Evolutionary conservation across 352 stramenopile species (phyloP), one percentile per base, ranked within the genome.

Genomic region (Lagenidium sp.): DNA sequence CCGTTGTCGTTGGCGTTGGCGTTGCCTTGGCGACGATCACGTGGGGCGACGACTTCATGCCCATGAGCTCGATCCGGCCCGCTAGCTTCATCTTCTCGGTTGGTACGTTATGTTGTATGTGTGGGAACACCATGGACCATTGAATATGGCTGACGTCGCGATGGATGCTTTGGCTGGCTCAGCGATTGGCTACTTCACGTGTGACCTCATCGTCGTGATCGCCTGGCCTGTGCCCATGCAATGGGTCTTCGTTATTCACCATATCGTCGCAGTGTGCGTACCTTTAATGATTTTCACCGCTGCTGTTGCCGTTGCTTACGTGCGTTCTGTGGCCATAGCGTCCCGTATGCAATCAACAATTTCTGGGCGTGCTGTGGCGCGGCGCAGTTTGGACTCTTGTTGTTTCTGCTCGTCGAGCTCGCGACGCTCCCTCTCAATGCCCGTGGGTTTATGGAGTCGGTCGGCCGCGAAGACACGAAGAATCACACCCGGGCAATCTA

Each of bases 271-370:
- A 41, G 74, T 85, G 77, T 89, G 80, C 47, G 77, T 56, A 8
- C n/a, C n/a, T 40, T 10, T 18, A 40, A 19, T 18, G 11, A 40
- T 40, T 18, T 37, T 43, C 10, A 5, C 38, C 10, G 22, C 20
- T 41, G n/a, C n/a, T 15, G n/a, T 26, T 47, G 12, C 4, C n/a
- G 4, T 47, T 3, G 18, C 11, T 29, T 47, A 4, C 18, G 13
- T 22, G n/a, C 4, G 5, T 32, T 57, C 13, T 34, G 11, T 25
- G 31, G 11, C 16, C 32, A 26, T 46, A 89, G 77, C 11, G 51
- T 88, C 8, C 79, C 79, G 26, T 91, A 91, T 52, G 69, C 80
- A 10, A 85, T 91, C 59, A 88, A 91, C 71, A 91, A 91, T 56
- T 91, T 91, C 44, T 52, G 85, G 15, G 80, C 79, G 36, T 87